These are phyloP conservation scores for Rugonectria rugulosa DNA, from an alignment of 2,329 filamentous ascomycete species.

Conservation along the genomic window DNA sequence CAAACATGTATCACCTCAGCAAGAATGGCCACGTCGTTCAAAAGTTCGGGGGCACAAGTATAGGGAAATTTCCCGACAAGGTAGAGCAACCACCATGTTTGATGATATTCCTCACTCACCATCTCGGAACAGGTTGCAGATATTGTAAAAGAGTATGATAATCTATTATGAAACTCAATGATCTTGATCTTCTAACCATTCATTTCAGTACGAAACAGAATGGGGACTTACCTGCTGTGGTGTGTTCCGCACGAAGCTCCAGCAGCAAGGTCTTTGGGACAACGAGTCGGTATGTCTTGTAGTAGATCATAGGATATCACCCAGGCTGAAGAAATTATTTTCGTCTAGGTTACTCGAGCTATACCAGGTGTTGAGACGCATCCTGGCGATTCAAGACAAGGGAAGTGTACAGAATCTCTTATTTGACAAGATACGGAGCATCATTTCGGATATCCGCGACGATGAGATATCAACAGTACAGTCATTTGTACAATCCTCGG, in stretches of 20 bases:
- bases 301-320: background rate
- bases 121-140: no score
- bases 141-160: no score
- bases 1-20: no score
- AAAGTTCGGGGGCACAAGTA: slow-evolving; percentile 94
- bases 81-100: no score
- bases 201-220: background rate
- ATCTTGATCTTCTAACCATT: no score
- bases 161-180: no score
- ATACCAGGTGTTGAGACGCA: no score
- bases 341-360: no score
- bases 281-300: slow-evolving; percentile 79
- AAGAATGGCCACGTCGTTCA: slow-evolving; percentile 91
- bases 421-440: no score
- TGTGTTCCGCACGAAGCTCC: slow-evolving; percentile 94
- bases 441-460: slow-evolving; percentile 79
- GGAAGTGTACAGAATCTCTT: no score
- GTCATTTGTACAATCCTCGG: slow-evolving; percentile 63
- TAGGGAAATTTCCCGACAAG: slow-evolving; percentile 89
- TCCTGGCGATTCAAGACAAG: no score
- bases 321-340: slow-evolving; percentile 14
- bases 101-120: no score
- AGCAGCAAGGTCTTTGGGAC: slow-evolving; percentile 95
- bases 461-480: slow-evolving; percentile 82
- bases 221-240: slow-evolving; percentile 81